Percentiles rank a stretch among this genome's conserved stretches.
These are phyloP conservation scores for Onygenales sp. DNA, from an alignment of 2,329 filamentous ascomycete genomes.

Conservation along the genomic window DNA sequence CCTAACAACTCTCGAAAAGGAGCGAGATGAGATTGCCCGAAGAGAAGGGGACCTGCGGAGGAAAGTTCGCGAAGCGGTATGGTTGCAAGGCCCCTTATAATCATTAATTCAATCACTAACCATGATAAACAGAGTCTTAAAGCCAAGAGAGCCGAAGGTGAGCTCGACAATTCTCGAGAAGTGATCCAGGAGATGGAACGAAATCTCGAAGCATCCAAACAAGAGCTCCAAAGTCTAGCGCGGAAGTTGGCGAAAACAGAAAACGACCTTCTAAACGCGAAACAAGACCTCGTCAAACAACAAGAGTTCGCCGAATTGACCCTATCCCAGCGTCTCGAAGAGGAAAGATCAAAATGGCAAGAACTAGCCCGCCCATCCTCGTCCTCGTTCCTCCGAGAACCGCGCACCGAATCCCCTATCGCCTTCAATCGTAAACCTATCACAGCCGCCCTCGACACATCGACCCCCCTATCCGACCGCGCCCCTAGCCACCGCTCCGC, in stretches of 20 bases:
- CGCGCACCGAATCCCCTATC: constrained; percentile 32
- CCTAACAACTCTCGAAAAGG: constrained; percentile 71
- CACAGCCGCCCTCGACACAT: constrained; percentile 25
- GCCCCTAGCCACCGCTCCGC: constrained; percentile 32
- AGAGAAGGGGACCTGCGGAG: constrained; percentile 80
- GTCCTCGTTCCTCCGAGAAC: constrained; percentile 24
- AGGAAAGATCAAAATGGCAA: constrained; percentile 54
- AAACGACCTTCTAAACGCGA: constrained; percentile 50
- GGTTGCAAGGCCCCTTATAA: constrained; percentile 19
- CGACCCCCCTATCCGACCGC: constrained; percentile 23
- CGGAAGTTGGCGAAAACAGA: constrained; percentile 42
- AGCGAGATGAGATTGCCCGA: constrained; percentile 74
- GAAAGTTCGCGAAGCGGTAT: constrained; percentile 77
- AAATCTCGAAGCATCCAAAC: constrained; percentile 53
- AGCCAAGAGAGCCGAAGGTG: constrained; percentile 64
- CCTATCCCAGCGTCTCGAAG: constrained; percentile 50
- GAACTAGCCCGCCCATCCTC: constrained; percentile 32
- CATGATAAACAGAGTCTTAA: constrained; percentile 49
- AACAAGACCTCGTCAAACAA: constrained; percentile 48
- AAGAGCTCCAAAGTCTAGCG: constrained; percentile 44
- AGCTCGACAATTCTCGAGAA: constrained; percentile 58
- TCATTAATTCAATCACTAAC: constrained; percentile 17
- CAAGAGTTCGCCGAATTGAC: constrained; percentile 50
- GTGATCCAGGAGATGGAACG: constrained; percentile 37
- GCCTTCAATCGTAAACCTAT: constrained; percentile 29